A percentile compares a stretch with the other conserved stretches of the same genome.
Evolutionary conservation across 1,284 basidiomycete species (phyloP).

Genomic region (Ceratobasidium theobromae): DNA sequence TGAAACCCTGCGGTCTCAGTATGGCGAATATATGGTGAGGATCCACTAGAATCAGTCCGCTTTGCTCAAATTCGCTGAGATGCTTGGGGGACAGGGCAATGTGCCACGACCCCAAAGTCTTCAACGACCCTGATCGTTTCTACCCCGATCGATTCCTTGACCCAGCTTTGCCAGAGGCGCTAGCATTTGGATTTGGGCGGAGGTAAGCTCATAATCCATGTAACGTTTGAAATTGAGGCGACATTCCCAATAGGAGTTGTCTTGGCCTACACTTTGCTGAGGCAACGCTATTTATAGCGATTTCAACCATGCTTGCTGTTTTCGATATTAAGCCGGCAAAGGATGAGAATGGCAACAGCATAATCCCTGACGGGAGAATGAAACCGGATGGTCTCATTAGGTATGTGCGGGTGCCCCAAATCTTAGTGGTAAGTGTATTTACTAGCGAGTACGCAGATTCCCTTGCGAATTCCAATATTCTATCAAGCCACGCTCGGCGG

Average conservation of each 20-base stretch:
- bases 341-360: not conserved
- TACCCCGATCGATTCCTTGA: constrained; percentile 38
- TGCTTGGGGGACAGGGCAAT: constrained; percentile 5
- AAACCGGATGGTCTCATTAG: not conserved
- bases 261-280: constrained; percentile 39
- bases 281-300: constrained; percentile 37
- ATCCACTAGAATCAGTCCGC: not conserved
- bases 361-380: not conserved
- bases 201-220: not conserved
- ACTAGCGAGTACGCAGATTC: too few relatives aligned
- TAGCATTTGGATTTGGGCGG: not conserved
- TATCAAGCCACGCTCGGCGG: not conserved
- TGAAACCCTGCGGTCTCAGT: not conserved
- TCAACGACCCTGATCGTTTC: constrained; percentile 36
- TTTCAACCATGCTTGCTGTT: constrained; percentile 36
- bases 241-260: constrained; percentile 32
- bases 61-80: not conserved
- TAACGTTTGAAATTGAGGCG: not conserved
- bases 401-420: too few relatives aligned
- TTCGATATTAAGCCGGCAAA: constrained; percentile 31
- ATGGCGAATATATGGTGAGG: constrained; percentile 12
- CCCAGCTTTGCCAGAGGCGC: not conserved
- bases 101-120: constrained; percentile 30
- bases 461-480: not conserved
- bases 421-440: too few relatives aligned